Evolutionary conservation across 108 stramenopile genomes (phyloP), one percentile per base, ranked within the genome.

Genomic region (Seminavis robusta): DNA sequence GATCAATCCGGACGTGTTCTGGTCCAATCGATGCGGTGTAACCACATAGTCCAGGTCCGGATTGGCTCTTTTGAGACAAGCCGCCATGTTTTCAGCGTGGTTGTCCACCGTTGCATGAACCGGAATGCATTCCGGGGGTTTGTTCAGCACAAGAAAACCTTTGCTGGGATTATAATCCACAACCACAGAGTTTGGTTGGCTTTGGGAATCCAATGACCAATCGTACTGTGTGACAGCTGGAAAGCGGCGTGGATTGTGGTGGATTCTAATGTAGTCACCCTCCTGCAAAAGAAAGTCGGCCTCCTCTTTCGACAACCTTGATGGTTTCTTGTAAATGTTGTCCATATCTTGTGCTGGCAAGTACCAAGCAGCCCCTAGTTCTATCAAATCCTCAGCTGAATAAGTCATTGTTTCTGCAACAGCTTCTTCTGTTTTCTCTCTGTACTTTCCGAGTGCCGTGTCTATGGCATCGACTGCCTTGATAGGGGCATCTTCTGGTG

Each of bases 21-120:
- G 74, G 56, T 92, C 91, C 21, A 92, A 52, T 36, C 91, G 61
- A 36, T 92, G 91, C 5, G 84, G 76, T 13, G 84, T 79, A 1
- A 68, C 64, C 3, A 89, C 69, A 52, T 88, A 92, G 27, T 61
- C 4, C 51, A 52, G 9, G 1, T 36, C 37, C 8, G 40, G 9
- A 33, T 33, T 5, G 15, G 63, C 37, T 51, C 63, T 47, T 10
- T 66, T 67, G 41, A 78, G 38, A 38, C 73, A 63, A 0, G 73
- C 71, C 13, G 77, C 78, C 7, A 91, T 86, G 69, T 90, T 94
- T 52, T 94, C 93, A 30, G 83, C 26, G 27, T 28, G 11, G 61
- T 94, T 94, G 56, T 94, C 93, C 17, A 94, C 89, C 13, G 85
- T 87, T 4, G 75, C 47, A 60, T 94, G 93, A 1, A 90, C 88